These are phyloP conservation scores for Moesziomyces sp. DNA, from an alignment of 1,284 basidiomycete genomes.

Conservation along the genomic window DNA sequence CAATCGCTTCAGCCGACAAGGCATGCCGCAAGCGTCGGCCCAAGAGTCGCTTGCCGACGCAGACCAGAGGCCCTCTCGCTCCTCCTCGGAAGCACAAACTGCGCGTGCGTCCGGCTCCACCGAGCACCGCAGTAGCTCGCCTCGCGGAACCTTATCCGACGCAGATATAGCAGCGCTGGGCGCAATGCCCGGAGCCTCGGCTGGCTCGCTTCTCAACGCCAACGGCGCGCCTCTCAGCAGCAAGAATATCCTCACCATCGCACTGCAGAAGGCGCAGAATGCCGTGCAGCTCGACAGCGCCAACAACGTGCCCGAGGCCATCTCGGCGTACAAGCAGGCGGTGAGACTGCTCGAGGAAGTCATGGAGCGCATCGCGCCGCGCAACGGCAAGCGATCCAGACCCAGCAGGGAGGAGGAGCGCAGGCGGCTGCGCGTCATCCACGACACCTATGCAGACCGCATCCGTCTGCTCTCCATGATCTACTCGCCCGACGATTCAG, in stretches of 20 bases:
- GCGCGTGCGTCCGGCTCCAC: conserved; percentile 5
- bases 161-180: conserved; percentile 48
- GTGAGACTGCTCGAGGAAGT: conserved; percentile 69
- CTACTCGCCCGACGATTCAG: conserved; percentile 38
- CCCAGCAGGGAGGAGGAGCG: conserved; percentile 67
- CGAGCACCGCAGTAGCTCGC: conserved; percentile 11
- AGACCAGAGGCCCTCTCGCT: neutral
- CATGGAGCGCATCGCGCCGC: conserved; percentile 68
- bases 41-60: conserved; percentile 9
- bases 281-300: conserved; percentile 69
- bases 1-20: conserved; percentile 44
- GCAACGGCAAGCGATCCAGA: conserved; percentile 49
- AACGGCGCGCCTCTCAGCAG: conserved; percentile 56
- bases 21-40: conserved; percentile 6
- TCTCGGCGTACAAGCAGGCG: conserved; percentile 68
- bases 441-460: conserved; percentile 69
- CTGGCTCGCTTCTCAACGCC: conserved; percentile 43
- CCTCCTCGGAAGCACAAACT: neutral
- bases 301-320: conserved; percentile 68
- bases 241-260: conserved; percentile 69
- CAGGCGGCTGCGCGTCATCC: conserved; percentile 66
- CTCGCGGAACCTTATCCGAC: conserved; percentile 46
- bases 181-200: conserved; percentile 40
- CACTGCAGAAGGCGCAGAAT: conserved; percentile 68
- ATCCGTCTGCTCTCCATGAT: conserved; percentile 66